phyloP scores from a whole-genome alignment of 352 stramenopile species.

The Phytopythium kandeliae region DNA sequence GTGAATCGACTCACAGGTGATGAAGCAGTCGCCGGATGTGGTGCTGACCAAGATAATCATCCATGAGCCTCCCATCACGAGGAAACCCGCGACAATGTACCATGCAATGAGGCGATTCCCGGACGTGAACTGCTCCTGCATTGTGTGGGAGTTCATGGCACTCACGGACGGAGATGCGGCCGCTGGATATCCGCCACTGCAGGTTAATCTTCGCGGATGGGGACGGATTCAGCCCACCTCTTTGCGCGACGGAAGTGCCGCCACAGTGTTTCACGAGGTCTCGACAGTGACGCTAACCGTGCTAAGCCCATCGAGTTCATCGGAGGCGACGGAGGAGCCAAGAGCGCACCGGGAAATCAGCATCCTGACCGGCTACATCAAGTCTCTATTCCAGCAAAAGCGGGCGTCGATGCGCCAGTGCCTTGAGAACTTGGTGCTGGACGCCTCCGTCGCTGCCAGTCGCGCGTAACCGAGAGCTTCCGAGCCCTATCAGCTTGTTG shows the following conservation, averaged over 20 bases:
- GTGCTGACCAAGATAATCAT: neutral
- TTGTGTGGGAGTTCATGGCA: neutral
- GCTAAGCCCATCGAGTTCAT: neutral
- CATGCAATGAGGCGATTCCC: neutral
- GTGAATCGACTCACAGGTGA: neutral
- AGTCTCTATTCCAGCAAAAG: conserved; percentile 3
- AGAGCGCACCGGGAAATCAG: neutral
- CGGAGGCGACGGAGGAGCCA: neutral
- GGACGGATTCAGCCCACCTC: neutral
- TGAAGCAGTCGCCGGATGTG: neutral
- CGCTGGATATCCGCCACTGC: neutral
- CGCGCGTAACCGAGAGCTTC: neutral
- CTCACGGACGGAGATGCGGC: neutral
- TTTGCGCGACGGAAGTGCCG: neutral
- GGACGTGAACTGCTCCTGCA: neutral
- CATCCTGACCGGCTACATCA: conserved; percentile 1
- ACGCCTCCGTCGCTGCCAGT: neutral
- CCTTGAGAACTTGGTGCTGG: conserved; percentile 2
- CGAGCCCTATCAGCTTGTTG: no score
- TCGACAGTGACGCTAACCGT: neutral
- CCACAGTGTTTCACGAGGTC: neutral
- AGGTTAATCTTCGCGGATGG: neutral
- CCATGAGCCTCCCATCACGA: neutral
- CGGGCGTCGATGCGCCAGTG: neutral
- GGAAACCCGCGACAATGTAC: neutral